Base-by-base conservation (phyloP, 352 stramenopile species). In the Peronospora destructor region DNA sequence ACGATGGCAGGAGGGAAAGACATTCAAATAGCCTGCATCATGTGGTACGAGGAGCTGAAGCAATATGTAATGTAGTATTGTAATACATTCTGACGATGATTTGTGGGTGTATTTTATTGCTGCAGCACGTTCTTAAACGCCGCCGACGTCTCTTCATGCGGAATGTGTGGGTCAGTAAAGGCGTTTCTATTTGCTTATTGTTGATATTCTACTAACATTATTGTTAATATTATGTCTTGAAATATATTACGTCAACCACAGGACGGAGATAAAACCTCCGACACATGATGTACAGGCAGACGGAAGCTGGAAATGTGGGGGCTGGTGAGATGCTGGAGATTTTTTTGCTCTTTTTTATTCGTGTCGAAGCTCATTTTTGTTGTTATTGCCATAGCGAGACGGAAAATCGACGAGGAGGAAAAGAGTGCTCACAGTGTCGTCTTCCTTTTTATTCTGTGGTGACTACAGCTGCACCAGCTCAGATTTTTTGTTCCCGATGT, bases 401-500 rank as follows among this genome's bases (percentile, higher is more conserved):
- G 9, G 43, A 73, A 32, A 91, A 91, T 35, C 65, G 58, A 61
- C 78, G 74, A 54, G 77, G 72, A 9, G 54, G 64, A 16, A 85
- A 85, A 37, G 59, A 73, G n/a, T 91, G 80, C 47, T 64, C 53
- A 30, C 49, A 76, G 12, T 91, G 77, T 40, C 62, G 67, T 30
- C 64, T 79, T 44, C 72, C 70, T 36, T 78, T 87, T 56, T 85
- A 73, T 41, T 82, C 72, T 26, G 39, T 66, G 9, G 80, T 89
- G 44, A 84, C 74, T 13, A 88, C 73, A 45, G 65, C 73, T 13
- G 72, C 66, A 23, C 80, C 80, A 26, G 73, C 79, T 8, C 71
- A 89, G 52, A 85, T 90, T 58, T 88, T 87, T 51, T 90, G 81
- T 53, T 73, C 76, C 7, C 58, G 70, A 43, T 92, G 81, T 35